Base-by-base conservation (phyloP, 2,329 filamentous ascomycete genomes). In the Xylariaceae sp. region DNA sequence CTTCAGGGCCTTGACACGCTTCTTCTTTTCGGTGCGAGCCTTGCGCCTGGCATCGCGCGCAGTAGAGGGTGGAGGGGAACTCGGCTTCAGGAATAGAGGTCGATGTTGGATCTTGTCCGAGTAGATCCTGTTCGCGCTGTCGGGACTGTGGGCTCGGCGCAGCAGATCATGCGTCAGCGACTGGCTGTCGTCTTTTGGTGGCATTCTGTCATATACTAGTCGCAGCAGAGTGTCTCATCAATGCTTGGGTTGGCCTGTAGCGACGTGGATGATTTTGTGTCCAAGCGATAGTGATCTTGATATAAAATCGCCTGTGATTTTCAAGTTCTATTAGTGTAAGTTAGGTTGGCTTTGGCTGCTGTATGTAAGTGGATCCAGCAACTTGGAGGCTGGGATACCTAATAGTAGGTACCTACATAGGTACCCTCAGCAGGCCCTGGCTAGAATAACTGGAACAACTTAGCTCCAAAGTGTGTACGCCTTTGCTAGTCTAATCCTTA, bases 51-150 rank as follows among this genome's bases (percentile, higher is more conserved):
- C 76, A n/a, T 82, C 78, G 60, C 88, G 86, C 17, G 83, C 82
- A 67, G 86, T 83, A 47, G 82, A 65, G 67, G 85, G 73, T 0
- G 81, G 79, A 1, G 91, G 90, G 0, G 90, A 91, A 19, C 87
- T 89, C 6, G 91, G 87, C 37, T 89, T 87, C 3, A 97, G 85
- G 68, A 89, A 86, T 54, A 97, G 86, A 0, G 91, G 88, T 43
- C 92, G 91, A 70, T 91, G 87, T 67, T 91, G 86, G 72, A 96
- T 86, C 74, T 92, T 92, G 63, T 96, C 91, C 61, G 82, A 81
- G 79, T 89, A 94, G 74, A 96, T 90, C 51, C 86, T 82, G 29
- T 79, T 78, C 52, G 87, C 85, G 55, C 84, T 87, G 63, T 89
- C 82, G 23, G 91, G 88, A 2, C 90, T 88, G 75, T 96, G 92